Evolutionary conservation across 768 basidiomycete genomes (phyloP).

Genomic region (Phaeotremella skinneri): DNA sequence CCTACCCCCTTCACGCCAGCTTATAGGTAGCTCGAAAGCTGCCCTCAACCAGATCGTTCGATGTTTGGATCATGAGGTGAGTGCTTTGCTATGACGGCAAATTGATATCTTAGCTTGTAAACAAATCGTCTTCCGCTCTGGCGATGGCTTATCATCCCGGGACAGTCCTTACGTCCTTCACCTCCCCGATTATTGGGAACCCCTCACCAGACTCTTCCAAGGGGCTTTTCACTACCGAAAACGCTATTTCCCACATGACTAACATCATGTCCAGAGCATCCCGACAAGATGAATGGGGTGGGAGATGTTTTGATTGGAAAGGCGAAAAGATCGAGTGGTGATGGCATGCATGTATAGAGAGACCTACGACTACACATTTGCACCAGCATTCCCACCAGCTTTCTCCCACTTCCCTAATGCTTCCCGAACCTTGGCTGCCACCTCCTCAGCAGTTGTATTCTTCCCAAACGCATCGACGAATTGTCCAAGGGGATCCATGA

Average conservation of each 20-base stretch:
- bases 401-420: slow-evolving; percentile 53
- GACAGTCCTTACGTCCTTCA: slow-evolving; percentile 49
- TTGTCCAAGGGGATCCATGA: slow-evolving; percentile 91
- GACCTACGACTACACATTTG: too few relatives aligned
- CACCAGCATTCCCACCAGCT: slow-evolving; percentile 41
- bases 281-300: slow-evolving; percentile 29
- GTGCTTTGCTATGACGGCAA: slow-evolving; percentile 10
- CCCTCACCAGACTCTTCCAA: slow-evolving; percentile 42
- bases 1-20: background rate
- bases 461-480: slow-evolving; percentile 98
- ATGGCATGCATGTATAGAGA: slow-evolving; percentile 1
- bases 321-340: slow-evolving; percentile 47
- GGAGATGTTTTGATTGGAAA: slow-evolving; percentile 50
- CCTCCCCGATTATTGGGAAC: slow-evolving; percentile 43
- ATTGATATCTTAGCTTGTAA: slow-evolving; percentile 27
- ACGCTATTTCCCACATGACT: slow-evolving; percentile 45
- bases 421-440: slow-evolving; percentile 54
- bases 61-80: slow-evolving; percentile 53
- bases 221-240: slow-evolving; percentile 49
- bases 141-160: slow-evolving; percentile 51
- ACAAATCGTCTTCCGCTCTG: slow-evolving; percentile 51
- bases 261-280: slow-evolving; percentile 34
- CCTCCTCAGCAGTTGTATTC: slow-evolving; percentile 65
- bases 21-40: slow-evolving; percentile 52
- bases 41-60: slow-evolving; percentile 54